Base-by-base conservation (phyloP, 768 basidiomycete genomes). In the Krasilnikovozyma curviuscula region DNA sequence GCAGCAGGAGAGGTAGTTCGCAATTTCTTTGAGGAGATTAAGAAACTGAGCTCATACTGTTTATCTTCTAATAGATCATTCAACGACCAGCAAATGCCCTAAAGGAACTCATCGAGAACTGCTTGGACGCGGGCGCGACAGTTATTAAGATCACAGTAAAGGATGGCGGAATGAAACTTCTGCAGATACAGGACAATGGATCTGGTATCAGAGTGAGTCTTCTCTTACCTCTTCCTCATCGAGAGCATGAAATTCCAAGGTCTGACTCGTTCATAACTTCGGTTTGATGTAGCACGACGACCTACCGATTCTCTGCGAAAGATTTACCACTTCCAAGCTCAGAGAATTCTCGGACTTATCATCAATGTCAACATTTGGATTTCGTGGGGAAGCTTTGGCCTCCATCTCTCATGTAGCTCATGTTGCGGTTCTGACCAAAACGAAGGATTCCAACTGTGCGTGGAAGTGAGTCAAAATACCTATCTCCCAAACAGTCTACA, bases 121-220 rank as follows among this genome's bases (percentile, higher is more conserved):
- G 79, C 19, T 71, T 98, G n/a, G 93, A 98, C 66, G 93, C 93
- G 0, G 80, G 83, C 0, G 70, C 84, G 21, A 88, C 82, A 0
- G 77, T 77, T 0, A 85, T 97, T 60, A 77, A 79, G 31, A 69
- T 97, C 44, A 83, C 78, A 0, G 71, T 89, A 56, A 95, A 93
- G 65, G 91, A 98, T 54, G 93, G 91, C 1, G 93, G 93, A 3
- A 68, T 95, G 69, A 97, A 91, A 62, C 68, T 89, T 14, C 72
- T 97, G 31, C 85, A 93, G 65, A 89, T 97, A 44, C 83, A 88
- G 58, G 93, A 98, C 60, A 93, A 98, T 61, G 91, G 93, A 0
- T 83, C 76, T 64, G 93, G 91, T 2, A 95, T 97, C 58, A 74
- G 81, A 40, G 88, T 86, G 57, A 59, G 78, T 67, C 27, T 25